Evolutionary conservation across 2,329 filamentous ascomycete species (phyloP).

Genomic region (Myriosclerotinia duriaeana): DNA sequence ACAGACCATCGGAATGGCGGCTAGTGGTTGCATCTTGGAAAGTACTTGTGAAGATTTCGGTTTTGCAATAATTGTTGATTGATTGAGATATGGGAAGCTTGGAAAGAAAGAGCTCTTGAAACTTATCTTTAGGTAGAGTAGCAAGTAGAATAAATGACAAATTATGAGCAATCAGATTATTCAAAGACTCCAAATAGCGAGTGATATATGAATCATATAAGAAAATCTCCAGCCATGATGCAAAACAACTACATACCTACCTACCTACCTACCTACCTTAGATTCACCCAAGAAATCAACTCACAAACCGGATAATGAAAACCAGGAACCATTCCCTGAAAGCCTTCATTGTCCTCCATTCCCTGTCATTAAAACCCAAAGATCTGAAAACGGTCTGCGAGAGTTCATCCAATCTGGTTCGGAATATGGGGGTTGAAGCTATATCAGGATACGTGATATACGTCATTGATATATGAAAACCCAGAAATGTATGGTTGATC

Average conservation of each 20-base stretch:
- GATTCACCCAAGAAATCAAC: constrained; percentile 2
- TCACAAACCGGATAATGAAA: neutral
- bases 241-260: neutral
- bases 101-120: neutral
- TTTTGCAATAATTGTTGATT: neutral
- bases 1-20: constrained; percentile 51
- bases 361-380: neutral
- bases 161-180: neutral
- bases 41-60: neutral
- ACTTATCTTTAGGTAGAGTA: neutral
- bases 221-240: neutral
- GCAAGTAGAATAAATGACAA: neutral
- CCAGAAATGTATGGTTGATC: no score
- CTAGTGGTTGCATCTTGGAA: constrained; percentile 46
- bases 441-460: neutral
- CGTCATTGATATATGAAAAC: neutral
- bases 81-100: neutral
- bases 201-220: constrained; percentile 7
- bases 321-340: constrained; percentile 8
- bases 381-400: neutral
- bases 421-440: neutral
- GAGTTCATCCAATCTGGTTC: neutral
- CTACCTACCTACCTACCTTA: neutral
- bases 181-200: neutral
- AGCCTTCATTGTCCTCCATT: constrained; percentile 1